Conservation (phyloP, 2,329 filamentous ascomycete species). For the Fusarium napiforme region DNA sequence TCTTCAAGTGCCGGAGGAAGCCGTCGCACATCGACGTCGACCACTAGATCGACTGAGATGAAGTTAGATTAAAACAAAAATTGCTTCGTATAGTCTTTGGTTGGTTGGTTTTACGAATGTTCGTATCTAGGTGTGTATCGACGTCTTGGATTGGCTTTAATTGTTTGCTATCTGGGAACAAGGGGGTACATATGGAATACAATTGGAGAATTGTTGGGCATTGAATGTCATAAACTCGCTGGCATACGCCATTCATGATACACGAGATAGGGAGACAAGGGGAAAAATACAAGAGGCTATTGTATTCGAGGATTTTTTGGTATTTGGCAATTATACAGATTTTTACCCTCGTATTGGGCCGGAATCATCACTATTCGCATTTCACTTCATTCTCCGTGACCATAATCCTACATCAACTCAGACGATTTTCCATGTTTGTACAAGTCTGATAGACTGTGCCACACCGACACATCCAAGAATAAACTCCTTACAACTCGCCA, state of each 20-base stretch:
- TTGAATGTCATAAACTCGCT: not conserved
- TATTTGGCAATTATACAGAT: slow-evolving; percentile 44
- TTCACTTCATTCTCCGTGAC: slow-evolving; percentile 22
- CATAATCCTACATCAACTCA: slow-evolving; percentile 43
- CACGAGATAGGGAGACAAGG: not conserved
- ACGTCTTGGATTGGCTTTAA: not conserved
- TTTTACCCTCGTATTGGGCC: slow-evolving; percentile 20
- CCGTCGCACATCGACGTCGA: slow-evolving; percentile 41
- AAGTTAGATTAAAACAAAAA: slow-evolving; percentile 14
- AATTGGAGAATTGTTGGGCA: not conserved
- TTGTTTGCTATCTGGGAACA: not conserved
- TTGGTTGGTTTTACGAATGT: not conserved
- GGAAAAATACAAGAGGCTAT: slow-evolving; percentile 30
- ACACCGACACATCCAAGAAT: not conserved
- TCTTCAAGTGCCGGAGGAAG: slow-evolving; percentile 39
- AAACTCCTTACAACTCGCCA: slow-evolving; percentile 58
- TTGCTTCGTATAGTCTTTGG: not conserved
- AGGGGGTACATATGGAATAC: not conserved
- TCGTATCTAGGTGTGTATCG: not conserved
- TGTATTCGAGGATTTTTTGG: slow-evolving; percentile 35
- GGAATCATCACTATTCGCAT: slow-evolving; percentile 22
- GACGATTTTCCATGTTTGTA: slow-evolving; percentile 38
- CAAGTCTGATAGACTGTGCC: slow-evolving; percentile 25
- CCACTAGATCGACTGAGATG: slow-evolving; percentile 26
- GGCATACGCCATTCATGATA: not conserved